These are phyloP conservation scores for Pseudopithomyces maydicus DNA, from an alignment of 2,329 filamentous ascomycete genomes.

Conservation along the genomic window DNA sequence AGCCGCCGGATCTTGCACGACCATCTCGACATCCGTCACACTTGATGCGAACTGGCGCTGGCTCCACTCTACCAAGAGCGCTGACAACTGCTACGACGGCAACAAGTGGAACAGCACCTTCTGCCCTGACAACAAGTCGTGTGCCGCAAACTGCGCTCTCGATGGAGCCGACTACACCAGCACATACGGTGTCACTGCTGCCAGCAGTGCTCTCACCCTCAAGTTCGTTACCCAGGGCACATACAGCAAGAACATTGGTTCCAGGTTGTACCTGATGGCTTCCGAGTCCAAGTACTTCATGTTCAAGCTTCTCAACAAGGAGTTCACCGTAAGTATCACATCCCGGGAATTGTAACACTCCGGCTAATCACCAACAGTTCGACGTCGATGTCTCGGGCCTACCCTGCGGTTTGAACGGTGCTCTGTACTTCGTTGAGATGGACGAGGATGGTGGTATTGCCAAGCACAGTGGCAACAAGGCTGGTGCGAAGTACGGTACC, in stretches of 20 bases:
- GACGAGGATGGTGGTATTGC: conserved; percentile 61
- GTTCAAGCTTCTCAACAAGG: conserved; percentile 33
- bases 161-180: conserved; percentile 38
- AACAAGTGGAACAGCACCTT: conserved; percentile 43
- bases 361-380: conserved; percentile 10
- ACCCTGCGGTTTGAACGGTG: conserved; percentile 71
- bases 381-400: conserved; percentile 57
- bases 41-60: conserved; percentile 53
- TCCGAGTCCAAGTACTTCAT: conserved; percentile 29
- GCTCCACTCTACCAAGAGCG: conserved; percentile 45
- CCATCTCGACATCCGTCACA: conserved; percentile 32
- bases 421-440: conserved; percentile 68
- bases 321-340: conserved; percentile 20
- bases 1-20: conserved; percentile 33
- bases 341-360: neutral
- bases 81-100: conserved; percentile 50
- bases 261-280: conserved; percentile 37
- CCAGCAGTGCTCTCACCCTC: conserved; percentile 55
- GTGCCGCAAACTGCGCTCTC: conserved; percentile 36
- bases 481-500: conserved; percentile 59
- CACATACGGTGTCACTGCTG: conserved; percentile 53
- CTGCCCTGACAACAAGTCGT: conserved; percentile 35
- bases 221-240: conserved; percentile 58
- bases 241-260: conserved; percentile 39
- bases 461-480: conserved; percentile 50